Evolutionary conservation across 192 early-diverging fungal genomes (phyloP).

Genomic region (Coemansia asiatica): DNA sequence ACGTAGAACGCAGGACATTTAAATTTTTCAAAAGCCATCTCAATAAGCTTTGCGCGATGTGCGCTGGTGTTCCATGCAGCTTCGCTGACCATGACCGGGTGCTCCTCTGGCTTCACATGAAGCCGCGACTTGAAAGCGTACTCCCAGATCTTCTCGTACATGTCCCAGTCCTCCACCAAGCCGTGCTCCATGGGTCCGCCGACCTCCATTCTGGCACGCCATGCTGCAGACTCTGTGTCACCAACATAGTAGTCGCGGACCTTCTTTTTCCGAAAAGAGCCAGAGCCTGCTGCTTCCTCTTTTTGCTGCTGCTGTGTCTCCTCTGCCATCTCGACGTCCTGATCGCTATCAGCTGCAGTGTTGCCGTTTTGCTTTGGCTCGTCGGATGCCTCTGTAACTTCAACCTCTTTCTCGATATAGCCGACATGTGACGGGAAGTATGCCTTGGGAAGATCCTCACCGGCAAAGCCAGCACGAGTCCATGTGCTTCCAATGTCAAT

Average conservation of each 20-base stretch:
- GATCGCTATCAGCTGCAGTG: constrained; percentile 1
- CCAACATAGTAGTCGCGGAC: constrained; percentile 66
- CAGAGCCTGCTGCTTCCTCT: not conserved
- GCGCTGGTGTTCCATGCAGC: constrained; percentile 88
- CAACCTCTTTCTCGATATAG: constrained; percentile 53
- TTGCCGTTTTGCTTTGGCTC: constrained; percentile 25
- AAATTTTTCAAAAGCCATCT: constrained; percentile 95
- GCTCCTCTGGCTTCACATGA: constrained; percentile 74
- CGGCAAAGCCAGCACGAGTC: constrained; percentile 94
- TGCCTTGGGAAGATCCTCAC: constrained; percentile 89
- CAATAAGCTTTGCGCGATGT: constrained; percentile 81
- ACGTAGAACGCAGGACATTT: constrained; percentile 91
- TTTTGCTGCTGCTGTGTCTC: constrained; percentile 4
- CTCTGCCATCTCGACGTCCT: constrained; percentile 33
- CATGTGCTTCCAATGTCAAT: constrained; percentile 87
- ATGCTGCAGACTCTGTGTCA: constrained; percentile 66
- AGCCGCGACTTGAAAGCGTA: constrained; percentile 74
- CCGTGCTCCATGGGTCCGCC: constrained; percentile 84
- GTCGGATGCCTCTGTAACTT: constrained; percentile 18
- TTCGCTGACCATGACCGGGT: constrained; percentile 90
- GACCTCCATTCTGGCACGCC: constrained; percentile 80
- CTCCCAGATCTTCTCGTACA: constrained; percentile 89
- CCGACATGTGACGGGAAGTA: constrained; percentile 84
- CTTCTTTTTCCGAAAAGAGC: constrained; percentile 19
- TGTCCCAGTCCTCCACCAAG: constrained; percentile 93